A percentile compares a stretch with the other conserved stretches of the same genome.
Evolutionary conservation across 2,329 filamentous ascomycete genomes (phyloP).

Genomic region (Xylogone sp.): DNA sequence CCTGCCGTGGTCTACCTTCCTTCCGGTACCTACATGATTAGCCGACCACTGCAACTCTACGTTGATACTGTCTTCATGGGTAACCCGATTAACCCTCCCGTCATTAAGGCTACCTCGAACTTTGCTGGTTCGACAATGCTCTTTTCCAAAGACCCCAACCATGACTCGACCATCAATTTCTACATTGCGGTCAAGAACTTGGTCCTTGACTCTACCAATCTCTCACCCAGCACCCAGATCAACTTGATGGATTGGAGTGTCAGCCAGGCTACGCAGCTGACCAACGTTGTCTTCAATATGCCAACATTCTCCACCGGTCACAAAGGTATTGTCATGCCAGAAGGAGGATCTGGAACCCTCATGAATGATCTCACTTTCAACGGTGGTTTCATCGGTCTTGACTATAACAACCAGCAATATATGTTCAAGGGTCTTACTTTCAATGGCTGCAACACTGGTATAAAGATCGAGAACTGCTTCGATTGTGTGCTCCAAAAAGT

Average conservation of each 20-base stretch:
- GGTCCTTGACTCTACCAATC: slow-evolving; percentile 27
- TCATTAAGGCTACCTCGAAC: slow-evolving; percentile 20
- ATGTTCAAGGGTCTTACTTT: slow-evolving; percentile 39
- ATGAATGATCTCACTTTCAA: slow-evolving; percentile 55
- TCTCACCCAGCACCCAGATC: slow-evolving; percentile 15
- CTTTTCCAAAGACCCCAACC: slow-evolving; percentile 19
- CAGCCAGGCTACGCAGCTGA: slow-evolving; percentile 28
- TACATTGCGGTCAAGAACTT: slow-evolving; percentile 29
- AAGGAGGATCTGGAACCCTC: slow-evolving; percentile 5
- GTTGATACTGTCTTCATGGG: slow-evolving; percentile 15
- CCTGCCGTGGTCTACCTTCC: slow-evolving; percentile 16
- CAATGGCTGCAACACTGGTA: slow-evolving; percentile 3
- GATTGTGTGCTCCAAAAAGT: not conserved
- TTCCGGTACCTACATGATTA: slow-evolving; percentile 20
- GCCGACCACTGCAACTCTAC: slow-evolving; percentile 16
- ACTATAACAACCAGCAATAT: slow-evolving; percentile 61
- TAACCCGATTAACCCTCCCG: slow-evolving; percentile 25
- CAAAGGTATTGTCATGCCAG: slow-evolving; percentile 17
- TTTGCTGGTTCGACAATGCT: slow-evolving; percentile 16
- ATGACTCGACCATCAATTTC: slow-evolving; percentile 26
- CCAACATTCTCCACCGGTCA: slow-evolving; percentile 23
- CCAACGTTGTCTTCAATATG: slow-evolving; percentile 30
- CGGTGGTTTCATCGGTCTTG: slow-evolving; percentile 56
- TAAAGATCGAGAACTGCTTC: slow-evolving; percentile 1
- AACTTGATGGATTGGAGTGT: slow-evolving; percentile 32